Conservation (phyloP, 768 basidiomycete genomes). For the Asterophora lycoperdoides region DNA sequence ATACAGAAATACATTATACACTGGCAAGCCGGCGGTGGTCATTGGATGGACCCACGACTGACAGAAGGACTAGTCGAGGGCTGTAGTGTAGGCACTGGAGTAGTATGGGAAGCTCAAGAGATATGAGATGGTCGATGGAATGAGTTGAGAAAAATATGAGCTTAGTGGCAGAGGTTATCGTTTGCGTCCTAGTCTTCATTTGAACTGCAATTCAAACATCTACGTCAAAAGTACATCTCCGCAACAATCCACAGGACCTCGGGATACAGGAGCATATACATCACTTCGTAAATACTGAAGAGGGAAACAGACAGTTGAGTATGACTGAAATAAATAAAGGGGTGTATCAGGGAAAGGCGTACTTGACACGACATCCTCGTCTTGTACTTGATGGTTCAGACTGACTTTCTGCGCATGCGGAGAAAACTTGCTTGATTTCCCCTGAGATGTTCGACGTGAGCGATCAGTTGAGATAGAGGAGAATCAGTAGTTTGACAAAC, state of each 20-base stretch:
- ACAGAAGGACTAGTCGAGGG: no score
- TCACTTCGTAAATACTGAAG: slow-evolving; percentile 30
- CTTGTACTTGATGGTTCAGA: slow-evolving; percentile 74
- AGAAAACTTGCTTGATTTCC: slow-evolving; percentile 89
- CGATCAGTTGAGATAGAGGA: neutral
- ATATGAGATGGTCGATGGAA: no score
- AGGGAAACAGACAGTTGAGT: neutral
- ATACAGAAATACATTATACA: neutral
- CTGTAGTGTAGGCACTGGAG: no score
- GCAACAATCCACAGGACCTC: neutral
- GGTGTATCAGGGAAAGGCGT: slow-evolving; percentile 27
- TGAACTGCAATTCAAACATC: no score
- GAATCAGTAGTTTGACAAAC: slow-evolving; percentile 5
- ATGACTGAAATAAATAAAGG: neutral
- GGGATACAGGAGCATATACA: neutral
- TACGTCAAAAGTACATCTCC: no score
- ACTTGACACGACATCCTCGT: slow-evolving; percentile 90
- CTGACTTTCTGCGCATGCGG: slow-evolving; percentile 96
- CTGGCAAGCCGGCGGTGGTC: no score
- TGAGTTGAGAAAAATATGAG: no score
- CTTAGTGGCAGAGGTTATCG: no score
- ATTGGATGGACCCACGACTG: no score
- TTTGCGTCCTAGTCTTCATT: no score
- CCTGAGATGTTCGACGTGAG: slow-evolving; percentile 39
- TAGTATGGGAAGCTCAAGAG: no score